Evolutionary conservation across 352 stramenopile species (phyloP).

Genomic region (Paralagenidium karlingii): DNA sequence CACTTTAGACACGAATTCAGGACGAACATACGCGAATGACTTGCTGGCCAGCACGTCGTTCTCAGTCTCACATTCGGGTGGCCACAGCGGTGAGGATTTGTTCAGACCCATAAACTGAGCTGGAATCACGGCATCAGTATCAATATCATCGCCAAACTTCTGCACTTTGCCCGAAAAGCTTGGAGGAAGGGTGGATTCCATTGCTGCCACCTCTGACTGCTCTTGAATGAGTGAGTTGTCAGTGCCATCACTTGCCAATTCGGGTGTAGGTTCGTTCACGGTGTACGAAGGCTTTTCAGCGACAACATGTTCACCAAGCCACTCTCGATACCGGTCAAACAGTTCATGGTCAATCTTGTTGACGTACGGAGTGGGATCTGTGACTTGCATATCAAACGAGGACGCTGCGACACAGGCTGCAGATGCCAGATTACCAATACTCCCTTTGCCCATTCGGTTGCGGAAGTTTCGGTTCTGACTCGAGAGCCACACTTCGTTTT

Average conservation of each 20-base stretch:
- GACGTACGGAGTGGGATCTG: slow-evolving; percentile 49
- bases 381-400: slow-evolving; percentile 67
- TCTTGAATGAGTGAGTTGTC: slow-evolving; percentile 21
- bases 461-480: slow-evolving; percentile 81
- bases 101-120: slow-evolving; percentile 77
- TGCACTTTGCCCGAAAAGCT: slow-evolving; percentile 59
- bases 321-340: slow-evolving; percentile 72
- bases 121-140: slow-evolving; percentile 71
- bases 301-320: slow-evolving; percentile 24
- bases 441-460: slow-evolving; percentile 77
- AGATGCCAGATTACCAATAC: slow-evolving; percentile 61
- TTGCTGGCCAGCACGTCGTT: slow-evolving; percentile 67
- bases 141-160: slow-evolving; percentile 65
- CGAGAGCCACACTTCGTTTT: slow-evolving; percentile 66
- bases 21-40: slow-evolving; percentile 68
- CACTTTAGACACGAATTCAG: slow-evolving; percentile 64
- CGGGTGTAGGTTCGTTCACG: slow-evolving; percentile 26
- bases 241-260: slow-evolving; percentile 14
- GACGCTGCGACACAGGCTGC: slow-evolving; percentile 57
- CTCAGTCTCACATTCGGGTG: slow-evolving; percentile 61
- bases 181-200: slow-evolving; percentile 36
- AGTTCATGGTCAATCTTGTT: slow-evolving; percentile 50
- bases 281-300: slow-evolving; percentile 15
- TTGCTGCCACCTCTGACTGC: slow-evolving; percentile 33
- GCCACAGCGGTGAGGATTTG: slow-evolving; percentile 69